Base-by-base conservation (phyloP, 2,329 filamentous ascomycete species). In the Leptodontidium sp. region DNA sequence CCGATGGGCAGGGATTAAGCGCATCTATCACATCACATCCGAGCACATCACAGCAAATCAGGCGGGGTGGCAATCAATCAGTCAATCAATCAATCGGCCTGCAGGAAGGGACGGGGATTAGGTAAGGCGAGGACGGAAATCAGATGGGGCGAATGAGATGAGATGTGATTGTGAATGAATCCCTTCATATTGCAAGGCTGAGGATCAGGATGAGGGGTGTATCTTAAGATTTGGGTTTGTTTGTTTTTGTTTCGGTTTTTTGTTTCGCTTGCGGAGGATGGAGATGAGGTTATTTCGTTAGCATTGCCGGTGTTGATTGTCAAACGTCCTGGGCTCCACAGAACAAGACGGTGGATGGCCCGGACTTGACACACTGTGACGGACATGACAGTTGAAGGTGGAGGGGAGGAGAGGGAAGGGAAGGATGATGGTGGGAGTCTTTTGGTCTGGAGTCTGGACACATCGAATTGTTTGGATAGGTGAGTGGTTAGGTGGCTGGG, bases 61-160 rank as follows among this genome's bases (percentile, higher is more conserved):
- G 53, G 64, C 45, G 64, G 64, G 57, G 64, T 61, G 45, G 29
- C 4, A 61, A 66, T 43, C 57, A 12, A 12, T 9, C 38, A 40
- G 11, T 40, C 38, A 40, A 40, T 61, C 21, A 50, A 43, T 62
- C 45, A 14, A 62, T 62, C 59, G 4, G 24, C 43, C 55, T 66
- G 64, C 64, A 66, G 64, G 55, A 61, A 53, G 29, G 29, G 6
- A 32, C 29, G 29, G 29, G 29, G 29, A 32, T 32, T 55, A 17
- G n/a, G 49, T 9, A 24, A 53, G 26, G 11, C 12, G 17, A 24
- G 17, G 29, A 24, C 64, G 64, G 64, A 65, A 50, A 65, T 65
- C 64, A 65, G 64, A 65, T 59, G 64, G 53, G 47, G 53, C 40
- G 14, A 14, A 35, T 38, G 50, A 43, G 26, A 61, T 61, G 57